Percentiles rank a stretch among this genome's conserved stretches.
These are phyloP conservation scores for Diplotaxis tenuifolia DNA, from an alignment of 345 rosid species.

Conservation along the genomic window DNA sequence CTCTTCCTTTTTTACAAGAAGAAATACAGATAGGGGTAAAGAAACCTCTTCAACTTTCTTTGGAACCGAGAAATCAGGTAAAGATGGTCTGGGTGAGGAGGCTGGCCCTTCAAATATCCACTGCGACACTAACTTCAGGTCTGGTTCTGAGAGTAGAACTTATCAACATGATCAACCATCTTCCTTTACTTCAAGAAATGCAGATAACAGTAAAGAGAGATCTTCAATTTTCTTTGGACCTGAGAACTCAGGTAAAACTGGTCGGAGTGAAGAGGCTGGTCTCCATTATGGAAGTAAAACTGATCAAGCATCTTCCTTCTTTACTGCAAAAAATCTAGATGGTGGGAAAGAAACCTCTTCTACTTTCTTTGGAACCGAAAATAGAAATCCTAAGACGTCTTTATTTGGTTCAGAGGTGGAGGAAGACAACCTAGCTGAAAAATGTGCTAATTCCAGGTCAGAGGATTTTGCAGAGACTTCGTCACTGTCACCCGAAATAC, in stretches of 20 bases:
- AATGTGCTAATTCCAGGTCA: not conserved
- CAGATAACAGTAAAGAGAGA: constrained; percentile 24
- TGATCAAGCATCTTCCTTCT: constrained; percentile 28
- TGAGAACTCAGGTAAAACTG: constrained; percentile 22
- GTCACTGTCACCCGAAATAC: constrained; percentile 25
- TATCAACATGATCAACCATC: constrained; percentile 28
- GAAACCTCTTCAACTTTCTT: constrained; percentile 20
- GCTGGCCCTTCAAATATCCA: constrained; percentile 19
- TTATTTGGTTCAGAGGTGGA: constrained; percentile 24
- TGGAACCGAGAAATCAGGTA: constrained; percentile 18
- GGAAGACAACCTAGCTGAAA: constrained; percentile 15
- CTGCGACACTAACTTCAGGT: constrained; percentile 24
- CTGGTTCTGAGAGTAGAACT: constrained; percentile 26
- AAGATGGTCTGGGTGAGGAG: constrained; percentile 29
- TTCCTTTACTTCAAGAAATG: constrained; percentile 29
- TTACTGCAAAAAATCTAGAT: constrained; percentile 29
- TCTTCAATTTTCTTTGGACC: constrained; percentile 24
- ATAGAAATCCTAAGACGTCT: constrained; percentile 21
- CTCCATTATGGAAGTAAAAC: constrained; percentile 20
- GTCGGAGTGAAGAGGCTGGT: constrained; percentile 25
- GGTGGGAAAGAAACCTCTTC: constrained; percentile 30
- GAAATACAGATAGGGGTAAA: constrained; percentile 27
- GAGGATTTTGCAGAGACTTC: constrained; percentile 24
- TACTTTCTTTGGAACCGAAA: constrained; percentile 20
- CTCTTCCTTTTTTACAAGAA: constrained; percentile 30